Evolutionary conservation across 2,329 filamentous ascomycete genomes (phyloP), one percentile per base, ranked within the genome.

Genomic region (Pseudogymnoascus sp.): DNA sequence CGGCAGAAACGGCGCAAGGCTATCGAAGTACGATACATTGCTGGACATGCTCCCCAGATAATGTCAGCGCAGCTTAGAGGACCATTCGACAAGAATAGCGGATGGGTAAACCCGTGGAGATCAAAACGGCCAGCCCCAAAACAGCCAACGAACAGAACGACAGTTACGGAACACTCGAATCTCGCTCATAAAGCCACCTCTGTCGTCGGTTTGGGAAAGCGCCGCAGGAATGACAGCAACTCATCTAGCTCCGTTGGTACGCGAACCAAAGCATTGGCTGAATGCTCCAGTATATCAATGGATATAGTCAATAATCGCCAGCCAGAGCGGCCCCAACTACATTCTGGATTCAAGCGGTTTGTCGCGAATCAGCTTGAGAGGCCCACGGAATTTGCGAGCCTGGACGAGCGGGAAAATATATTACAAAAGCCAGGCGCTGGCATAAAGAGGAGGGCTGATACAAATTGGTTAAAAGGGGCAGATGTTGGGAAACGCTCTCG

Each of bases 1-100:
- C 85, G 83, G 71, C 79, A 79, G 25, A 73, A 77, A 21, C 80
- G 84, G 65, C 85, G 87, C 65, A 86, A 90, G 72, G 74, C 78
- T 0, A 81, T 87, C 11, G 88, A 84, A 1, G 75, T 79, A 34
- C 79, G 80, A 36, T 90, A 83, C 68, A 75, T 90, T 39, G 75
- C 78, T 6, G 88, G 88, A 0, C 75, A 79, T 31, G 71, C 79
- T 1, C 80, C 87, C 0, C 70, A 82, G 23, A 78, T 92, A 2
- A 72, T 86, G 2, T 88, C 88, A 11, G 83, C 88, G 6, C 74
- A 76, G 5, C 76, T 90, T 2, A 80, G 76, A 65, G 88, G 88
- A 0, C 88, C 88, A 0, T 88, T 90, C 67, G 78, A 81, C 51
- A 73, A 69, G 63, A 70, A 75, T 43, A 77, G 74, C 1, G 80